Conservation (phyloP, 2,329 filamentous ascomycete species). For the Macrophomina phaseolina region DNA sequence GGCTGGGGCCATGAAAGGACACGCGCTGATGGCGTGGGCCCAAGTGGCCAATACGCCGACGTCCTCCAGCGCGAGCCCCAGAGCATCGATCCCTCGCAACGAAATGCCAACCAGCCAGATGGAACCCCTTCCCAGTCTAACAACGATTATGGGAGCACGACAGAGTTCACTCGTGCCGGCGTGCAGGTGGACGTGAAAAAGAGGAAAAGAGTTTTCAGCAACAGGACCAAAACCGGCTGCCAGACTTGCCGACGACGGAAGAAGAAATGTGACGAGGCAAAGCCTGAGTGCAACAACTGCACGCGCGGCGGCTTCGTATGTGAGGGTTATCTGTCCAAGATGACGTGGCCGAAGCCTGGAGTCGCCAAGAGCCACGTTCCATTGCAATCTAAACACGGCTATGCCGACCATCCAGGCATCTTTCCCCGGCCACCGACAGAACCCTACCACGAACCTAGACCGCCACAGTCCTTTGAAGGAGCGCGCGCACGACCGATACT, state of each 20-base stretch:
- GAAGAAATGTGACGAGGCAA: conserved; percentile 97
- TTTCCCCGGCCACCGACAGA: conserved; percentile 34
- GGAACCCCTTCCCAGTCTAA: conserved; percentile 30
- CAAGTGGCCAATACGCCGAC: conserved; percentile 35
- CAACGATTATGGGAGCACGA: conserved; percentile 28
- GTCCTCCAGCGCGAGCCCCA: conserved; percentile 37
- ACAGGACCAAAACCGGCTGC: conserved; percentile 94
- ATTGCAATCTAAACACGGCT: conserved; percentile 79
- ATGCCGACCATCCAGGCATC: conserved; percentile 34
- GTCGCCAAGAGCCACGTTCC: conserved; percentile 69
- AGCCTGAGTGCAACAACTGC: conserved; percentile 93
- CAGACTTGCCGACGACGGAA: conserved; percentile 90
- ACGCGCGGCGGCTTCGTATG: conserved; percentile 88
- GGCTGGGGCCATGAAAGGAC: conserved; percentile 29
- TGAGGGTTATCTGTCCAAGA: conserved; percentile 84
- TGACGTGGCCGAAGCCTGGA: conserved; percentile 78
- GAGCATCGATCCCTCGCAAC: conserved; percentile 31
- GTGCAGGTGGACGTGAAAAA: conserved; percentile 54
- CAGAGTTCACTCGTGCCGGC: conserved; percentile 49
- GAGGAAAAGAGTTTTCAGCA: conserved; percentile 53
- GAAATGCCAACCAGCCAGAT: conserved; percentile 26
- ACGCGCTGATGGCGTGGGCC: conserved; percentile 32
- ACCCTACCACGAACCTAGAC: conserved; percentile 44
- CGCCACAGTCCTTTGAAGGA: conserved; percentile 45
- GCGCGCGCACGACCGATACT: conserved; percentile 53